Percentiles rank a stretch among this genome's conserved stretches.
Conservation (phyloP, 352 stramenopile genomes). For the Globisporangium megalacanthum region DNA sequence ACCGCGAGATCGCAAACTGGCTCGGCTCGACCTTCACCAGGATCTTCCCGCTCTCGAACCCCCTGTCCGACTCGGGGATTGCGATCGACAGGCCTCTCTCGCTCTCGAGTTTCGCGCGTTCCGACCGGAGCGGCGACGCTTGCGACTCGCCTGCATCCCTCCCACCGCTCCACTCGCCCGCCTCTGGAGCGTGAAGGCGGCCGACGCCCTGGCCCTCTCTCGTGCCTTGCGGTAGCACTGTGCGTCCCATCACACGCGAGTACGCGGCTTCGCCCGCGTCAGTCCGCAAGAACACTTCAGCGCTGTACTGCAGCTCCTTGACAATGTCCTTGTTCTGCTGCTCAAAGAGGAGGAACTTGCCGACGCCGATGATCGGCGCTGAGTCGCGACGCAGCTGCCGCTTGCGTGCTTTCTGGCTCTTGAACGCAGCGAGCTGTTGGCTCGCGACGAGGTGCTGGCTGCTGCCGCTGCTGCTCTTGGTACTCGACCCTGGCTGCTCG, state of each 20-base stretch:
- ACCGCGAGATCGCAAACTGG: conserved; percentile 36
- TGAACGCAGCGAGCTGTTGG: conserved; percentile 18
- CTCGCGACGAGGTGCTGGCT: conserved; percentile 4
- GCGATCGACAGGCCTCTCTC: conserved; percentile 7
- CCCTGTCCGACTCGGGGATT: conserved; percentile 13
- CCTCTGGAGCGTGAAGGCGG: not conserved
- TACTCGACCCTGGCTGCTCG: conserved; percentile 25
- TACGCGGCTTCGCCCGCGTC: conserved; percentile 66
- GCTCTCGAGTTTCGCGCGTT: conserved; percentile 5
- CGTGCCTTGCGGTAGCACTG: conserved; percentile 20
- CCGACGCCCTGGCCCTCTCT: not conserved
- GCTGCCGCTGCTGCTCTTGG: conserved; percentile 6
- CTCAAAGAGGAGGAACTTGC: conserved; percentile 85
- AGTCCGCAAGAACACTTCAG: conserved; percentile 74
- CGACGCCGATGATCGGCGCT: conserved; percentile 56
- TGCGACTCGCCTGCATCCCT: not conserved
- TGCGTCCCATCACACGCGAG: conserved; percentile 58
- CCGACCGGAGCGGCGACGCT: conserved; percentile 1
- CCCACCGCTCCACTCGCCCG: not conserved
- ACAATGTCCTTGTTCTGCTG: conserved; percentile 90
- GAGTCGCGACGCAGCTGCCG: conserved; percentile 65
- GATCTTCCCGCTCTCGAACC: conserved; percentile 4
- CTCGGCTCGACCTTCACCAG: conserved; percentile 26
- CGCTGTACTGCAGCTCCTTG: conserved; percentile 87
- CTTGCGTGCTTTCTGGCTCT: conserved; percentile 68